Evolutionary conservation across 1,284 basidiomycete species (phyloP).

Genomic region (Exobasidium rhododendri): DNA sequence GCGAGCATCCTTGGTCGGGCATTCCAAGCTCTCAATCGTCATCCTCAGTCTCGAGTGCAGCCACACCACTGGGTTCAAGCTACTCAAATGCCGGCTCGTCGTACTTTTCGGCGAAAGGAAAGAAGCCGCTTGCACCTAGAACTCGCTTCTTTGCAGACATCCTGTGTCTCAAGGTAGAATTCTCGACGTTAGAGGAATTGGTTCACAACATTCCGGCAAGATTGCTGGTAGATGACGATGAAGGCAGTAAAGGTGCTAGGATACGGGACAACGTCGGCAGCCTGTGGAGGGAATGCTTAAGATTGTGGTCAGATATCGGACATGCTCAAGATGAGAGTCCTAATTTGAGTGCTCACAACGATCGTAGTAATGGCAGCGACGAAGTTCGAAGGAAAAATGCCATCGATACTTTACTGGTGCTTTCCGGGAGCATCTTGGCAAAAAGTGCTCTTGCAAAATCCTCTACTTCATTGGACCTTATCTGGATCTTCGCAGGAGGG

Average conservation of each 20-base stretch:
- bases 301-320: conserved; percentile 17
- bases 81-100: conserved; percentile 15
- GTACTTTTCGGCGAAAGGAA: conserved; percentile 32
- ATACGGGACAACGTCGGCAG: conserved; percentile 45
- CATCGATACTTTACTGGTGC: conserved; percentile 39
- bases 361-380: conserved; percentile 15
- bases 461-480: conserved; percentile 34
- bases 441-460: conserved; percentile 37
- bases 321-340: conserved; percentile 21
- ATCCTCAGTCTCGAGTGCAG: conserved; percentile 7
- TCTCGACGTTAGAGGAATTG: conserved; percentile 26
- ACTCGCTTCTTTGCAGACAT: conserved; percentile 43
- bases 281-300: conserved; percentile 38
- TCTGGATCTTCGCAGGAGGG: conserved; percentile 44
- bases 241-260: conserved; percentile 26
- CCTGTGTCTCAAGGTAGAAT: conserved; percentile 43
- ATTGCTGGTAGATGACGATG: conserved; percentile 36
- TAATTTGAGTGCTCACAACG: not conserved
- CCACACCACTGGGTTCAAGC: conserved; percentile 6
- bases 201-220: conserved; percentile 28
- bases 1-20: conserved; percentile 38
- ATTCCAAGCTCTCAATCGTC: not conserved
- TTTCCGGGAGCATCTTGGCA: conserved; percentile 40
- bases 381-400: conserved; percentile 39
- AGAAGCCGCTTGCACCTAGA: conserved; percentile 43